phyloP scores from a whole-genome alignment of 345 rosid species.

The Triadica sebifera region DNA sequence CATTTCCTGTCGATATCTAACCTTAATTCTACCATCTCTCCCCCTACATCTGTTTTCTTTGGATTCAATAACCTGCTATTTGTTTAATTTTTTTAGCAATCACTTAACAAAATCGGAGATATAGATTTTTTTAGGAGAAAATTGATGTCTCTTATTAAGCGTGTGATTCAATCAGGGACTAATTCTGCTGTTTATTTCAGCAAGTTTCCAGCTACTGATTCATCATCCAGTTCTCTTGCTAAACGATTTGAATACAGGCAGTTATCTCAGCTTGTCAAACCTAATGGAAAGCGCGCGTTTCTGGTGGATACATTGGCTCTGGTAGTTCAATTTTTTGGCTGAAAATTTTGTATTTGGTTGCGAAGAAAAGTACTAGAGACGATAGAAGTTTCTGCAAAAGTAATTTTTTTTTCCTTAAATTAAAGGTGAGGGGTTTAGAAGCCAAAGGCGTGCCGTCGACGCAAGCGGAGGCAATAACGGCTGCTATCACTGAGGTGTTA shows the following conservation, averaged over 20 bases:
- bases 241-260: conserved; percentile 32
- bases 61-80: too few relatives aligned
- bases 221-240: conserved; percentile 17
- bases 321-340: conserved; percentile 30
- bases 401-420: not conserved
- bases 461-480: conserved; percentile 91
- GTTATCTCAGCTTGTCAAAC: conserved; percentile 59
- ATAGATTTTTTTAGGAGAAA: too few relatives aligned
- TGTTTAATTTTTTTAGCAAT: too few relatives aligned
- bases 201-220: conserved; percentile 26
- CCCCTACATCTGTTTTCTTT: too few relatives aligned
- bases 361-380: too few relatives aligned
- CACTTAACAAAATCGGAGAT: too few relatives aligned
- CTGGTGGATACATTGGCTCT: conserved; percentile 93
- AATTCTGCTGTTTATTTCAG: conserved; percentile 27
- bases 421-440: conserved; percentile 80
- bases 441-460: conserved; percentile 85
- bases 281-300: conserved; percentile 72
- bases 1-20: too few relatives aligned
- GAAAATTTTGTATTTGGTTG: too few relatives aligned
- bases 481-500: conserved; percentile 81
- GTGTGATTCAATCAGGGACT: conserved; percentile 39
- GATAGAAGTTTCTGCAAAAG: not conserved
- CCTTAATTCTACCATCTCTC: too few relatives aligned
- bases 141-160: conserved; percentile 52